These are phyloP conservation scores for Phytophthora rubi DNA, from an alignment of 352 stramenopile species.

Conservation along the genomic window DNA sequence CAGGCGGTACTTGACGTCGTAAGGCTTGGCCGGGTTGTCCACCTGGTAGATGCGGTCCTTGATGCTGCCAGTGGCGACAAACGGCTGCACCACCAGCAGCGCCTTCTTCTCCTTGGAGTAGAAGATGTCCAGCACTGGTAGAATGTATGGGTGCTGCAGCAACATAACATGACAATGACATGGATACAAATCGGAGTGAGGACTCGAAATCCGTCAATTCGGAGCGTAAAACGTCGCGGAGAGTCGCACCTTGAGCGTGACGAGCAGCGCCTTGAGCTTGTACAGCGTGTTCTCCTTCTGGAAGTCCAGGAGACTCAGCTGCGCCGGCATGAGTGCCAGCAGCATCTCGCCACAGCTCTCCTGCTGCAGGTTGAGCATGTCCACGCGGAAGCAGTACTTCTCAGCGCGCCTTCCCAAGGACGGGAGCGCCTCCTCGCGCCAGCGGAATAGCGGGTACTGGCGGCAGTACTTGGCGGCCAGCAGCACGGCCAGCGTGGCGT, in stretches of 20 bases:
- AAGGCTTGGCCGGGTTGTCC: constrained; percentile 43
- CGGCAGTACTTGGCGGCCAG: constrained; percentile 78
- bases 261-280: constrained; percentile 77
- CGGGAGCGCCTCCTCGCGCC: constrained; percentile 71
- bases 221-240: background rate
- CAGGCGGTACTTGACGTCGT: constrained; percentile 61
- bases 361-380: constrained; percentile 70
- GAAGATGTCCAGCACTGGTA: constrained; percentile 71
- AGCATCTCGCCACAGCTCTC: constrained; percentile 64
- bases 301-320: constrained; percentile 68
- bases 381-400: constrained; percentile 78
- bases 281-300: constrained; percentile 65
- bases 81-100: constrained; percentile 74
- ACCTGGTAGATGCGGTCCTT: constrained; percentile 72
- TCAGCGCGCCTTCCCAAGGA: constrained; percentile 59
- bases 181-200: background rate
- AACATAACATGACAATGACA: constrained; percentile 4
- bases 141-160: constrained; percentile 70
- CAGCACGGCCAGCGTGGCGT: constrained; percentile 69
- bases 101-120: constrained; percentile 74
- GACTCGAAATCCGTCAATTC: constrained; percentile 2
- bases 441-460: constrained; percentile 72
- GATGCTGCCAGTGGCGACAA: constrained; percentile 55
- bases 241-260: constrained; percentile 64
- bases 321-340: constrained; percentile 59